These are phyloP conservation scores for Aspergillus sp. DNA, from an alignment of 2,329 filamentous ascomycete species.

Conservation along the genomic window DNA sequence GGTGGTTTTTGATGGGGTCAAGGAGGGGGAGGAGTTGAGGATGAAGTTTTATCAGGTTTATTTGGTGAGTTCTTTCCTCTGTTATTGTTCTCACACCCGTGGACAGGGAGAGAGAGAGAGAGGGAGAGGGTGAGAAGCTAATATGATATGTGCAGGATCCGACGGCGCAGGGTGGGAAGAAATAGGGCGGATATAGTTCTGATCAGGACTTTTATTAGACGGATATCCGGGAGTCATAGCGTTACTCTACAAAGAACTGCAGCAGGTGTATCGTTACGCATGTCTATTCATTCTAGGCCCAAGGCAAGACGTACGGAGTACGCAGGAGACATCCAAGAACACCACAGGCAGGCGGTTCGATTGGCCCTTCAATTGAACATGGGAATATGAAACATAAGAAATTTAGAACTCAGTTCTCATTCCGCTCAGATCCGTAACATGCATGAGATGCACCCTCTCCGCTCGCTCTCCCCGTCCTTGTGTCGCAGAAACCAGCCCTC, in stretches of 20 bases:
- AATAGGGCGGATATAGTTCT: conserved; percentile 23
- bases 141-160: conserved; percentile 34
- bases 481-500: conserved; percentile 2
- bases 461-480: background rate
- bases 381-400: conserved; percentile 31
- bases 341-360: background rate
- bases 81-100: background rate
- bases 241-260: background rate
- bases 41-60: conserved; percentile 49
- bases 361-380: conserved; percentile 19
- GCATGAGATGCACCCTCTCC: conserved; percentile 5
- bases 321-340: background rate
- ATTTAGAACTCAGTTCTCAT: conserved; percentile 25
- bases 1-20: conserved; percentile 36
- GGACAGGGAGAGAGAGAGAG: background rate
- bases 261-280: conserved; percentile 5
- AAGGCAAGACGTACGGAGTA: conserved; percentile 1
- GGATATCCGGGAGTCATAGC: background rate
- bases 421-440: conserved; percentile 20
- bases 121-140: background rate
- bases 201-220: conserved; percentile 5
- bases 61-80: conserved; percentile 34
- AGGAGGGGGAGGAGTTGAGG: conserved; percentile 28
- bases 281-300: conserved; percentile 8
- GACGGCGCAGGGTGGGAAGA: conserved; percentile 40